These are phyloP conservation scores for Emericellopsis cladophorae DNA, from an alignment of 2,329 filamentous ascomycete genomes.

Conservation along the genomic window DNA sequence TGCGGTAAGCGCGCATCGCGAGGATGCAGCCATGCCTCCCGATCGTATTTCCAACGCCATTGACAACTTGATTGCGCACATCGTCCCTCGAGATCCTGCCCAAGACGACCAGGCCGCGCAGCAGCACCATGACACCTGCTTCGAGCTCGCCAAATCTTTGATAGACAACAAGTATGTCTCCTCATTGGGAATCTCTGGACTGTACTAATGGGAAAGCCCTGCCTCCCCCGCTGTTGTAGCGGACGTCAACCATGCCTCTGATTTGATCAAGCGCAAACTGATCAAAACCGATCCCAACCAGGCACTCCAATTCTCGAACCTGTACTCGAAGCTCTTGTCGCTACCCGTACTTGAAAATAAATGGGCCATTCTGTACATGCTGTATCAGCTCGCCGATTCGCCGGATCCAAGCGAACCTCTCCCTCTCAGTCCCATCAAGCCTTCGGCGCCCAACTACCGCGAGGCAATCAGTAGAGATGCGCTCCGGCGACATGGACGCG, in stretches of 20 bases:
- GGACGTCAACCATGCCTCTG: constrained; percentile 82
- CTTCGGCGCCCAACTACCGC: constrained; percentile 21
- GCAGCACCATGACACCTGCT: constrained; percentile 52
- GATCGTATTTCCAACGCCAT: constrained; percentile 68
- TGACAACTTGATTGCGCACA: constrained; percentile 62
- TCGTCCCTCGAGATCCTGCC: constrained; percentile 53
- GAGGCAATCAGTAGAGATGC: constrained; percentile 23
- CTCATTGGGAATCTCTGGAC: neutral
- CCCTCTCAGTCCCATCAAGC: constrained; percentile 29
- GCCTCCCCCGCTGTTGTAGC: constrained; percentile 43
- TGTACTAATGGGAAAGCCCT: constrained; percentile 19
- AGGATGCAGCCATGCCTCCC: constrained; percentile 43
- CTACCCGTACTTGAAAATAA: constrained; percentile 89
- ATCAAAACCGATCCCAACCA: constrained; percentile 66
- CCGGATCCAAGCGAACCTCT: constrained; percentile 40
- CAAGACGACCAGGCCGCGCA: constrained; percentile 58
- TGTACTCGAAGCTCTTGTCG: constrained; percentile 81
- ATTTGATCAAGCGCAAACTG: constrained; percentile 82
- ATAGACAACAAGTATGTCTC: constrained; percentile 32
- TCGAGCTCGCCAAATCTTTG: constrained; percentile 35
- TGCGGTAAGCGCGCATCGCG: constrained; percentile 7
- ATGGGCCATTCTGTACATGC: constrained; percentile 89
- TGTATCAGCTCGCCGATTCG: constrained; percentile 70
- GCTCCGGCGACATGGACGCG: constrained; percentile 22
- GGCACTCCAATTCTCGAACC: constrained; percentile 75